A percentile compares a stretch with the other conserved stretches of the same genome.
These are phyloP conservation scores for Didymella segeticola DNA, from an alignment of 2,329 filamentous ascomycete species.

Conservation along the genomic window DNA sequence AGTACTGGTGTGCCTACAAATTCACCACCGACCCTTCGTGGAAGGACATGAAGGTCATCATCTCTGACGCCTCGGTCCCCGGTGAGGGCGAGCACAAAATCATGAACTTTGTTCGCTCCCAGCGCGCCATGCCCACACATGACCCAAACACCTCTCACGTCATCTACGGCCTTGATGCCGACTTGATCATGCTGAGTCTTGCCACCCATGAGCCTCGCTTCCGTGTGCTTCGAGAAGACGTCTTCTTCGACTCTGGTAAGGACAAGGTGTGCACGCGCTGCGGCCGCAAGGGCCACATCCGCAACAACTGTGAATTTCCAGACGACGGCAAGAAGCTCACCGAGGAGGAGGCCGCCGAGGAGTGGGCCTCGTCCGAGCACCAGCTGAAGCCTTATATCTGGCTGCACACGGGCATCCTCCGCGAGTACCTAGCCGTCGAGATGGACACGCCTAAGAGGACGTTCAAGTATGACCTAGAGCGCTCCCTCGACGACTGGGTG, in stretches of 20 bases:
- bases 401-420: slow-evolving; percentile 89
- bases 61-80: slow-evolving; percentile 96
- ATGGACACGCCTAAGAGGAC: slow-evolving; percentile 81
- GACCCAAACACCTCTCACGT: slow-evolving; percentile 97
- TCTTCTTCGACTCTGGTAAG: slow-evolving; percentile 89
- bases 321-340: slow-evolving; percentile 69
- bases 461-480: slow-evolving; percentile 91
- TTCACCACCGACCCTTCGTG: slow-evolving; percentile 95
- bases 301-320: slow-evolving; percentile 71
- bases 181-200: slow-evolving; percentile 97
- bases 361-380: slow-evolving; percentile 38
- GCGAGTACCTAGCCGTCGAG: slow-evolving; percentile 92
- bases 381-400: slow-evolving; percentile 94
- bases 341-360: slow-evolving; percentile 74
- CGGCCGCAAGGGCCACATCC: slow-evolving; percentile 90
- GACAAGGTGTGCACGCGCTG: slow-evolving; percentile 86
- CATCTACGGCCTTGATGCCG: slow-evolving; percentile 96
- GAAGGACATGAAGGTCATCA: slow-evolving; percentile 92
- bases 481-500: slow-evolving; percentile 96
- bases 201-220: slow-evolving; percentile 98
- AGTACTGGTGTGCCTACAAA: slow-evolving; percentile 98
- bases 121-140: slow-evolving; percentile 87
- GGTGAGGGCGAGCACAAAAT: slow-evolving; percentile 99
- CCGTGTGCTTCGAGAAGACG: slow-evolving; percentile 93
- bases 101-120: slow-evolving; percentile 96